phyloP scores from a whole-genome alignment of 2,329 filamentous ascomycete species.

The Helminthosporium solani region DNA sequence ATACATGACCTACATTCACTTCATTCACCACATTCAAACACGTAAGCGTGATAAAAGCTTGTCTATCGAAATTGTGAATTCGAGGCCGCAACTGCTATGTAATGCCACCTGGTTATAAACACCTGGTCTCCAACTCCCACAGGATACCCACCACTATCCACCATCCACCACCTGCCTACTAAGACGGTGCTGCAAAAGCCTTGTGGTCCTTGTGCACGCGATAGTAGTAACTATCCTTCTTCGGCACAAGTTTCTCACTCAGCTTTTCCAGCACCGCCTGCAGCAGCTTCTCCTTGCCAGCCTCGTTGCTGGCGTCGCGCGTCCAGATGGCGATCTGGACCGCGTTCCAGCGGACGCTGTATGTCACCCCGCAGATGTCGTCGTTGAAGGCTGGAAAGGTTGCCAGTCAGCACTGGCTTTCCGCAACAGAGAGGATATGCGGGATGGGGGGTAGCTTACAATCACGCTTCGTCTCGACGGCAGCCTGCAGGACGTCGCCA shows the following conservation, averaged over 20 bases:
- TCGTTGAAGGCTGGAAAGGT: slow-evolving; percentile 61
- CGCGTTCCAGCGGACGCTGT: slow-evolving; percentile 85
- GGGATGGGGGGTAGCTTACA: slow-evolving; percentile 53
- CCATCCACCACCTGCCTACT: neutral
- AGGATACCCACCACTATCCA: neutral
- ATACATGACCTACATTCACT: no score
- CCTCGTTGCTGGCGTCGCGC: slow-evolving; percentile 77
- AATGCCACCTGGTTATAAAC: neutral
- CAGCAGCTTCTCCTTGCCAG: slow-evolving; percentile 73
- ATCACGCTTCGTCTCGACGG: slow-evolving; percentile 60
- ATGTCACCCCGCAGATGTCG: slow-evolving; percentile 81
- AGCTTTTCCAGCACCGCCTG: slow-evolving; percentile 72
- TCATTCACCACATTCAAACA: no score
- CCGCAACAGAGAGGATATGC: slow-evolving; percentile 4
- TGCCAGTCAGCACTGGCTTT: slow-evolving; percentile 1
- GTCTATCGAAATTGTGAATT: no score
- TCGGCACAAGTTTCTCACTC: slow-evolving; percentile 70
- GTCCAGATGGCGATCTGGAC: slow-evolving; percentile 93
- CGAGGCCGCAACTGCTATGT: no score
- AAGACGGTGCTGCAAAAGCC: slow-evolving; percentile 57
- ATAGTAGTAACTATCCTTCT: slow-evolving; percentile 70
- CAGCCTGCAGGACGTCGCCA: slow-evolving; percentile 75
- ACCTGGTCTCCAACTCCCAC: no score
- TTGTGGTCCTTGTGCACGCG: slow-evolving; percentile 88
- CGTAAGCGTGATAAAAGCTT: no score